phyloP scores from a whole-genome alignment of 2,329 filamentous ascomycete genomes.

The Nigrospora osmanthi region DNA sequence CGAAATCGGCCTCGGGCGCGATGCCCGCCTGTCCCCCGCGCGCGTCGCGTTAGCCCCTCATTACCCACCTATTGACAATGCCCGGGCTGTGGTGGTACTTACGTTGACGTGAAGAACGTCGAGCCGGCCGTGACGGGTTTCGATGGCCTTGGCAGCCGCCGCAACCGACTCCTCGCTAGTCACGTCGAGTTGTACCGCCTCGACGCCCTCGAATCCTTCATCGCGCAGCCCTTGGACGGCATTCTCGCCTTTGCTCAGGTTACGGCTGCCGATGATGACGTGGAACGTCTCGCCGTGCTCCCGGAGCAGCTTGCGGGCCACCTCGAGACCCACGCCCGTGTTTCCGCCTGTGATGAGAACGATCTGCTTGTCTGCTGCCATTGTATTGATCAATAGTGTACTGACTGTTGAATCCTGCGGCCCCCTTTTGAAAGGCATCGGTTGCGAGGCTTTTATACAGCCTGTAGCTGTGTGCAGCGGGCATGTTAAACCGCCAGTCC shows the following conservation, averaged over 20 bases:
- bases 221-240: background rate
- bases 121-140: background rate
- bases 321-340: background rate
- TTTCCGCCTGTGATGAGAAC: constrained; percentile 2
- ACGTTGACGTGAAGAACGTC: background rate
- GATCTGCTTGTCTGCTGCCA: background rate
- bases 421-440: too few species aligned
- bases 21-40: background rate
- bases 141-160: background rate
- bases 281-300: background rate
- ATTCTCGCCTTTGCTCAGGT: background rate
- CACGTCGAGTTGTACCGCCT: background rate
- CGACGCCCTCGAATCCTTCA: background rate
- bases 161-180: background rate
- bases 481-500: too few species aligned
- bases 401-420: too few species aligned
- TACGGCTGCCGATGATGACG: constrained; percentile 1
- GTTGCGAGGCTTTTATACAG: too few species aligned
- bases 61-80: background rate
- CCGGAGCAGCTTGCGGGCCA: background rate
- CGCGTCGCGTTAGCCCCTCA: background rate
- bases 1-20: background rate
- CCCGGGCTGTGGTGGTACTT: background rate
- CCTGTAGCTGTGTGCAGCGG: too few species aligned
- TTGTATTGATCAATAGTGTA: too few species aligned